phyloP scores from a whole-genome alignment of 2,329 filamentous ascomycete species.

The Claviceps pazoutovae region DNA sequence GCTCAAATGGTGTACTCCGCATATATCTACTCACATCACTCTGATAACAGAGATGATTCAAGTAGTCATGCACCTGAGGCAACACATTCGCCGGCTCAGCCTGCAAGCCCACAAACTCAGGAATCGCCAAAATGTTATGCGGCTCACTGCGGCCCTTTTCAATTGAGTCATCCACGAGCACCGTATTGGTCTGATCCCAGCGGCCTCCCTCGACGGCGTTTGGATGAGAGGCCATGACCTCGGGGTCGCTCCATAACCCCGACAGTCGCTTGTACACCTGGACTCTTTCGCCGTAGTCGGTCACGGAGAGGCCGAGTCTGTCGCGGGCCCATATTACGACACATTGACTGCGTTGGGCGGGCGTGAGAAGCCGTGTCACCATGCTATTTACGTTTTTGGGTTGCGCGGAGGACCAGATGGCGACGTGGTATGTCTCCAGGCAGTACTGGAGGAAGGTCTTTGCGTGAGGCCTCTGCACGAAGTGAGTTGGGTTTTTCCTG shows the following conservation, averaged over 20 bases:
- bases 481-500: slow-evolving; percentile 30
- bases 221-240: slow-evolving; percentile 31
- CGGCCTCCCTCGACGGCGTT: slow-evolving; percentile 20
- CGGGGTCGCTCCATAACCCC: slow-evolving; percentile 49
- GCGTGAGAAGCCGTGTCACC: slow-evolving; percentile 48
- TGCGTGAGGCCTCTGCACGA: slow-evolving; percentile 55
- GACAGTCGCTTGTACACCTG: slow-evolving; percentile 84
- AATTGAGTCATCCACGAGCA: slow-evolving; percentile 73
- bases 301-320: slow-evolving; percentile 48
- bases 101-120: slow-evolving; percentile 51
- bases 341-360: slow-evolving; percentile 37
- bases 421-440: slow-evolving; percentile 60
- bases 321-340: slow-evolving; percentile 69
- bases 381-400: slow-evolving; percentile 58
- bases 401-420: slow-evolving; percentile 82
- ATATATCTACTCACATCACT: slow-evolving; percentile 51
- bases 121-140: slow-evolving; percentile 65
- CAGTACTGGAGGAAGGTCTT: slow-evolving; percentile 58
- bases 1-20: slow-evolving; percentile 32
- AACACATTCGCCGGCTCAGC: slow-evolving; percentile 31
- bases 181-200: slow-evolving; percentile 77
- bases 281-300: slow-evolving; percentile 56
- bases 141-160: slow-evolving; percentile 77
- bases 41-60: slow-evolving; percentile 40
- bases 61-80: slow-evolving; percentile 46